phyloP scores from a whole-genome alignment of 345 rosid species.

The Cardamine occulta region DNA sequence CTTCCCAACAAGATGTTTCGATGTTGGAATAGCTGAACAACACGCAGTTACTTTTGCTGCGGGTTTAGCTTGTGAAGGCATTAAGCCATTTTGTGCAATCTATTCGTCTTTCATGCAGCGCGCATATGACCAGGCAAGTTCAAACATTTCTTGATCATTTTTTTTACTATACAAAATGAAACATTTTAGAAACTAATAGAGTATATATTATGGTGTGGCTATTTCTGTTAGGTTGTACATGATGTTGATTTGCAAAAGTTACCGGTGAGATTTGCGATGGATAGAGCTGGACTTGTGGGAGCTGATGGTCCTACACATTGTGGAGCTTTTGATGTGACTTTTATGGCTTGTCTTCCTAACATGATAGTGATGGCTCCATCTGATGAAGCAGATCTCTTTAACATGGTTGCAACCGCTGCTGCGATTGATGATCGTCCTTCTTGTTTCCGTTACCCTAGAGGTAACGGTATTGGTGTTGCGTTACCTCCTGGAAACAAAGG shows the following conservation, averaged over 20 bases:
- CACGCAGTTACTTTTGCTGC: constrained; percentile 99
- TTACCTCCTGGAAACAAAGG: constrained; percentile 89
- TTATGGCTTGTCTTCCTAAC: constrained; percentile 98
- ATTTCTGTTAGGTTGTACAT: constrained; percentile 76
- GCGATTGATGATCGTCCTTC: constrained; percentile 92
- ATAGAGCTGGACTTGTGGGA: constrained; percentile 96
- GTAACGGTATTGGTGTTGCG: constrained; percentile 79
- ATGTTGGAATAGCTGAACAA: constrained; percentile 97
- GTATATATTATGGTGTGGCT: neutral
- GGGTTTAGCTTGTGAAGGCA: constrained; percentile 94
- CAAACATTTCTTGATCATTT: neutral
- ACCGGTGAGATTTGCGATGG: constrained; percentile 98
- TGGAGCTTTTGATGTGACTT: constrained; percentile 93
- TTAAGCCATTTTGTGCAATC: constrained; percentile 93
- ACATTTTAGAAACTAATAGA: neutral
- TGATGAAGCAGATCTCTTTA: constrained; percentile 95
- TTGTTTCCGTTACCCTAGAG: constrained; percentile 97
- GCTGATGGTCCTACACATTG: constrained; percentile 99
- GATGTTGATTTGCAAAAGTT: constrained; percentile 96
- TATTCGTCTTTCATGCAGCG: constrained; percentile 98
- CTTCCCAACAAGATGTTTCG: constrained; percentile 86
- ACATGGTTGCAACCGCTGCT: constrained; percentile 97
- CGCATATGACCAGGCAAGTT: constrained; percentile 93
- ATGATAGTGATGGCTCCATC: constrained; percentile 99
- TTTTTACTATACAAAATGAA: neutral